Evolutionary conservation across 2,329 filamentous ascomycete genomes (phyloP), one percentile per base, ranked within the genome.

Genomic region (Ambrosiella xylebori): DNA sequence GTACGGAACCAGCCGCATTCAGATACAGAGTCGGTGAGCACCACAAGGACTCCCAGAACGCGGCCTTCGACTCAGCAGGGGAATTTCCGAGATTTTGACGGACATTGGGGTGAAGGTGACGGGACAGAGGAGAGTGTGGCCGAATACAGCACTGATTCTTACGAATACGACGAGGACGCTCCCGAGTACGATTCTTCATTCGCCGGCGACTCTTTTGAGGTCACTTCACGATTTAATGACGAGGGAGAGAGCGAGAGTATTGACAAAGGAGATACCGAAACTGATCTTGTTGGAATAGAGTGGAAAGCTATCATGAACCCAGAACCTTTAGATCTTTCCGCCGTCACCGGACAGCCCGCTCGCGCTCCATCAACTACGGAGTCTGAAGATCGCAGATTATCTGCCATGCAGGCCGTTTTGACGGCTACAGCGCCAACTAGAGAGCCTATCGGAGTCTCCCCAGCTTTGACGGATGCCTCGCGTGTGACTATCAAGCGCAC

Each of bases 401-500:
- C 59, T 13, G 54, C 56, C 12, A 58, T 56, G 4, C 57, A 57
- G 39, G 58, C 55, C 9, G 54, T 37, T 35, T 40, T 54, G 35
- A 37, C 50, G 4, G 56, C 45, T 12, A 41, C 49, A 39, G 47
- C 56, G 15, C 47, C 45, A 11, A 44, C 17, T 8, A 13, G 13
- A 4, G 37, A 53, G 39, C 53, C 49, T 27, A 37, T 19, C 7
- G 49, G 47, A 1, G 45, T 60, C 54, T 60, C 56, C 19, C 51
- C 56, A n/a, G 41, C 55, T 27, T n/a, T 37, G 7, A 57, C 51
- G 4, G 59, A 60, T 52, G 59, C 57, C 38, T 57, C 59, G 1
- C 51, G 52, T 39, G 51, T 56, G n/a, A 60, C 59, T 27, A 60
- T 60, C 38, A 57, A 39, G 38, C 56, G 59, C 13, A 17, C 56